Evolutionary conservation across 108 stramenopile genomes (phyloP).

Genomic region (Skeletonema menzelii): DNA sequence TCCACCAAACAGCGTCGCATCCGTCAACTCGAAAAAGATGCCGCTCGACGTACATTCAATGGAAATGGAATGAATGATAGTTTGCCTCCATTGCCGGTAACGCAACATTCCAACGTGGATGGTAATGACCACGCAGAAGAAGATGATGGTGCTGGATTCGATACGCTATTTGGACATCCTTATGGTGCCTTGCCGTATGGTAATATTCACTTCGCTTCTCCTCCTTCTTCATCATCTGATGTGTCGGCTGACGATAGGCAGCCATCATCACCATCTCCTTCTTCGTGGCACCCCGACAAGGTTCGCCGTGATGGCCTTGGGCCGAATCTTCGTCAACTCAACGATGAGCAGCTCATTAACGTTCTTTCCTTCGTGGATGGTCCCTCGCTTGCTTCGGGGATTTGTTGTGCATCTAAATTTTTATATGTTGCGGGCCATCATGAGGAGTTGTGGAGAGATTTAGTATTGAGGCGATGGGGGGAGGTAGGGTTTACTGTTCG

Average conservation of each 20-base stretch:
- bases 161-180: slow-evolving; percentile 60
- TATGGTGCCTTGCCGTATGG: slow-evolving; percentile 79
- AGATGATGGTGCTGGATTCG: slow-evolving; percentile 13
- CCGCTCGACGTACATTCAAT: slow-evolving; percentile 24
- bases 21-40: slow-evolving; percentile 33
- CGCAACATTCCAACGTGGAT: slow-evolving; percentile 1
- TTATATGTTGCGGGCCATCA: slow-evolving; percentile 82
- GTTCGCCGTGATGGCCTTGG: slow-evolving; percentile 31
- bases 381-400: slow-evolving; percentile 17
- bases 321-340: slow-evolving; percentile 11
- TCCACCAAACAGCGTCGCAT: slow-evolving; percentile 13
- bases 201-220: slow-evolving; percentile 58
- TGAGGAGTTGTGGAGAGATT: slow-evolving; percentile 86
- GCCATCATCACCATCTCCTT: not conserved
- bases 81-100: slow-evolving; percentile 36
- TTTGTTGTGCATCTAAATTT: slow-evolving; percentile 57
- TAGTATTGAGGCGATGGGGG: slow-evolving; percentile 59
- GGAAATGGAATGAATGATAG: slow-evolving; percentile 37
- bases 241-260: not conserved
- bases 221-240: not conserved
- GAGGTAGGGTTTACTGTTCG: slow-evolving; percentile 21
- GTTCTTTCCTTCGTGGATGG: slow-evolving; percentile 70
- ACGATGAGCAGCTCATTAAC: slow-evolving; percentile 61
- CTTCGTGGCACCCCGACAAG: slow-evolving; percentile 13
- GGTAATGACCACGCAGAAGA: slow-evolving; percentile 7